phyloP scores from a whole-genome alignment of 495 filamentous ascomycete species.

The Aspergillus saccharolyticus region DNA sequence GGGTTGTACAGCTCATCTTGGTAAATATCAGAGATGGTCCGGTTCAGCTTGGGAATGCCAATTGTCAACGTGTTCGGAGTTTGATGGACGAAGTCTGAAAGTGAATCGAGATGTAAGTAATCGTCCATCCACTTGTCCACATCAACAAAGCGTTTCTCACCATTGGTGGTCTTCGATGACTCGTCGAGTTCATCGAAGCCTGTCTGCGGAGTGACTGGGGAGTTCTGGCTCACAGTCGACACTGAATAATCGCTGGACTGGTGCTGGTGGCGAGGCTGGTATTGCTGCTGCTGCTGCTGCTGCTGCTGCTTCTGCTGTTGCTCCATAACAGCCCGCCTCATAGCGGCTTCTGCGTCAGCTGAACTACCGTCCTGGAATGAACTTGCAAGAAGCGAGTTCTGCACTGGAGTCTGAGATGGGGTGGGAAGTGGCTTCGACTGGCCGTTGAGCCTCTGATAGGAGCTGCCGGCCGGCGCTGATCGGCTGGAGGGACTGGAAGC shows the following conservation, averaged over 20 bases:
- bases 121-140: slow-evolving; percentile 53
- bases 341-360: slow-evolving; percentile 45
- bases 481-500: slow-evolving; percentile 31
- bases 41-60: slow-evolving; percentile 69
- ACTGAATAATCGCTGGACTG: slow-evolving; percentile 44
- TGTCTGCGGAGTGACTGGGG: slow-evolving; percentile 53
- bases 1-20: slow-evolving; percentile 83
- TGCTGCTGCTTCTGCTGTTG: slow-evolving; percentile 40
- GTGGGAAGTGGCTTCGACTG: slow-evolving; percentile 45
- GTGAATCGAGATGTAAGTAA: slow-evolving; percentile 54
- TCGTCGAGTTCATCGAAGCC: slow-evolving; percentile 50
- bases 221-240: slow-evolving; percentile 51
- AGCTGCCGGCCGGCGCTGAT: slow-evolving; percentile 26
- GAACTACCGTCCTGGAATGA: slow-evolving; percentile 37
- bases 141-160: slow-evolving; percentile 45
- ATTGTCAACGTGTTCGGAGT: slow-evolving; percentile 33
- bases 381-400: slow-evolving; percentile 39
- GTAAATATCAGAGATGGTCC: slow-evolving; percentile 81
- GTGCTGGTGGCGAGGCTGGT: slow-evolving; percentile 25
- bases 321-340: slow-evolving; percentile 53
- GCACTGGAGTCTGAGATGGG: slow-evolving; percentile 41
- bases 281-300: slow-evolving; percentile 25
- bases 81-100: slow-evolving; percentile 40
- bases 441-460: slow-evolving; percentile 32
- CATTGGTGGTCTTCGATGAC: slow-evolving; percentile 43